phyloP scores from a whole-genome alignment of 306 rosid genomes.

The Vigna radiata region DNA sequence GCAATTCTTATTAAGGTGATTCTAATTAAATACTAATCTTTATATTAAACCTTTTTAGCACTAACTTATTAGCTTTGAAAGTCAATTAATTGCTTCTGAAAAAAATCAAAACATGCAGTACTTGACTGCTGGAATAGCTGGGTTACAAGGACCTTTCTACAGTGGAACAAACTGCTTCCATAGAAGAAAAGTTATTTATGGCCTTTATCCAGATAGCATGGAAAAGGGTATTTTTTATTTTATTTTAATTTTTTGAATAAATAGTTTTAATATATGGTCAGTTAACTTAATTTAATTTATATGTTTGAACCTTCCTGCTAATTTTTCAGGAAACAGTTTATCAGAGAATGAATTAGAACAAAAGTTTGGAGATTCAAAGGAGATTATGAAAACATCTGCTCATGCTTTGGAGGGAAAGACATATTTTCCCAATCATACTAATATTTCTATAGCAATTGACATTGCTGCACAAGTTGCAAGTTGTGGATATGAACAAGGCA shows the following conservation, averaged over 20 bases:
- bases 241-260: neutral
- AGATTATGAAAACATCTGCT: slow-evolving; percentile 53
- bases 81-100: neutral
- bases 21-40: neutral
- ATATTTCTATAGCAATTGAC: slow-evolving; percentile 23
- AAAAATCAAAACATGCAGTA: slow-evolving; percentile 32
- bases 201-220: slow-evolving; percentile 46
- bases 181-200: slow-evolving; percentile 70
- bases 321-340: slow-evolving; percentile 45
- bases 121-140: slow-evolving; percentile 49
- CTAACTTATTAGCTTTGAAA: neutral
- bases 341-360: slow-evolving; percentile 34
- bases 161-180: slow-evolving; percentile 66
- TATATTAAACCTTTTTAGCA: neutral
- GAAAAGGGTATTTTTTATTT: slow-evolving; percentile 29
- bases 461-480: slow-evolving; percentile 56
- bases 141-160: slow-evolving; percentile 64
- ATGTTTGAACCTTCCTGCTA: neutral
- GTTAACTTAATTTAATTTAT: no score
- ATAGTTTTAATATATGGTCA: neutral
- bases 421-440: neutral
- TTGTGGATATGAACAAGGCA: slow-evolving; percentile 61
- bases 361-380: slow-evolving; percentile 64
- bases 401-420: slow-evolving; percentile 50
- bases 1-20: slow-evolving; percentile 40